A percentile compares a stretch with the other conserved stretches of the same genome.
phyloP scores from a whole-genome alignment of 371 early-diverging fungal species.

The Mucor velutinosus region DNA sequence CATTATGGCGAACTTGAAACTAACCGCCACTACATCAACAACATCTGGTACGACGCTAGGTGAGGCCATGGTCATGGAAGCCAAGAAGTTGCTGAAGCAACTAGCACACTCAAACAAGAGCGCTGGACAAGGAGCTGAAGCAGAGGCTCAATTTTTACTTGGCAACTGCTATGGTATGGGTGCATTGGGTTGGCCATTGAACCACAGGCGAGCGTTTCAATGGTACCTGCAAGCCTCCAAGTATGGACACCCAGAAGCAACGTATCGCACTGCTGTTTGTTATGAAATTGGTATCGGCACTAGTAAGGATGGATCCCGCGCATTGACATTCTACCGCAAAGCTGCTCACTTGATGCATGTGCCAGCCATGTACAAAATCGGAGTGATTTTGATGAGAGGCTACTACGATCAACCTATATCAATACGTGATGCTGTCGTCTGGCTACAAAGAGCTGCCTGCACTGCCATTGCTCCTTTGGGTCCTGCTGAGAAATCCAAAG shows the following conservation, averaged over 20 bases:
- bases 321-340: conserved; percentile 91
- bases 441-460: conserved; percentile 90
- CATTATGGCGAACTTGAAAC: not conserved
- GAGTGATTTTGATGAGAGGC: conserved; percentile 85
- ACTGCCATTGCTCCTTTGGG: conserved; percentile 65
- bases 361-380: conserved; percentile 95
- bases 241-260: conserved; percentile 87
- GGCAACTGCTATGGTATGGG: conserved; percentile 89
- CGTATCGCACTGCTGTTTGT: conserved; percentile 95
- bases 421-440: conserved; percentile 89
- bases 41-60: conserved; percentile 29
- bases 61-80: conserved; percentile 65
- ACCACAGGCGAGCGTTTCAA: conserved; percentile 87
- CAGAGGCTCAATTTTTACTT: conserved; percentile 91
- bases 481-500: conserved; percentile 7
- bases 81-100: conserved; percentile 70
- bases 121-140: conserved; percentile 61
- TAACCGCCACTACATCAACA: not conserved
- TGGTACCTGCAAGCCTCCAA: conserved; percentile 92
- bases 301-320: conserved; percentile 76
- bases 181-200: conserved; percentile 71
- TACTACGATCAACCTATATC: conserved; percentile 66
- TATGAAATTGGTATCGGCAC: conserved; percentile 94
- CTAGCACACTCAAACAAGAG: conserved; percentile 64
- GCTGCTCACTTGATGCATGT: conserved; percentile 90